Evolutionary conservation across 257 asterid species (phyloP), one percentile per base, ranked within the genome.

Genomic region (Verbena officinalis): DNA sequence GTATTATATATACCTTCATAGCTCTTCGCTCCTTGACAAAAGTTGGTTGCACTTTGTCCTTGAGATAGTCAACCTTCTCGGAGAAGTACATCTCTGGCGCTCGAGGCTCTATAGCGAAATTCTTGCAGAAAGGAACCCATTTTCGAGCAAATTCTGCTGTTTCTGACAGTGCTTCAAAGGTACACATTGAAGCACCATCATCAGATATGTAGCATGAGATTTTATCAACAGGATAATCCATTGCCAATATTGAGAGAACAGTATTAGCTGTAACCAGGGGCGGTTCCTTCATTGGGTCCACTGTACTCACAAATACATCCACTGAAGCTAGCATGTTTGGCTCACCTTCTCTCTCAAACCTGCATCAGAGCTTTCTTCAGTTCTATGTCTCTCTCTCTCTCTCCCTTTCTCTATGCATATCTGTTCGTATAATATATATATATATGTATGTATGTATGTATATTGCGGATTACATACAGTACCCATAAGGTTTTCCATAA

Each of bases 111-210:
- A 89, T 89, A 6, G 77, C 54, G 40, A 92, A 92, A 54, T 92
- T 92, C 84, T 85, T 92, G 65, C 98, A 87, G 75, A 92, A 92
- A 8, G 98, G 98, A 20, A 87, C 97, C 98, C 97, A 89, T 79
- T 89, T 92, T 70, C 95, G 71, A 22, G 95, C 77, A 52, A 92
- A 92, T 69, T 92, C 98, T 59, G 98, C 97, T 44, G 98, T 87
- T 81, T 92, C 97, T 34, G 98, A 92, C 14, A 89, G 82, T 1
- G 98, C 80, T 72, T 92, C 98, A 20, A 92, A 92, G 60, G 98
- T 92, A 64, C 97, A 89, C 95, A 89, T 92, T 22, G 96, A 87
- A 49, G 98, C 97, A 71, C 98, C 98, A 75, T 92, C 98, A 67
- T 92, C 98, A 27, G 98, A 92, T 72, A 92, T 76, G 64, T 89